Evolutionary conservation across 1,139 yeast species (phyloP).

Genomic region (Suhomyces chickasaworum): DNA sequence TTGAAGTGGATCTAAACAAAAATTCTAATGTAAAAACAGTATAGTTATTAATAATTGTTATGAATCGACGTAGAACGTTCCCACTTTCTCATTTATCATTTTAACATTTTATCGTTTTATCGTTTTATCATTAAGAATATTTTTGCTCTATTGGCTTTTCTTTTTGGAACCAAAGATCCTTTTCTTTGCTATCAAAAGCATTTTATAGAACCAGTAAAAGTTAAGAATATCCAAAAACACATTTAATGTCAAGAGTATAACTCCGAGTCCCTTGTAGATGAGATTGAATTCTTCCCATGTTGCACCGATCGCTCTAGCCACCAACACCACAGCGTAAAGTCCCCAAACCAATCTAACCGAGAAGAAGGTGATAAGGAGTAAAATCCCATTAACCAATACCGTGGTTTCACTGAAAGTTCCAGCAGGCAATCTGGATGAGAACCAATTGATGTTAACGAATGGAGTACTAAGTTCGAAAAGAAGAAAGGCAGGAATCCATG

Average conservation of each 20-base stretch:
- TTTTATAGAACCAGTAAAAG: constrained; percentile 77
- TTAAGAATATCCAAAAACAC: constrained; percentile 67
- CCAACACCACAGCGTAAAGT: constrained; percentile 61
- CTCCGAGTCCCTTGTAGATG: constrained; percentile 31
- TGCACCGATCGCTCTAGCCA: constrained; percentile 55
- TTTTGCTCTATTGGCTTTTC: constrained; percentile 5
- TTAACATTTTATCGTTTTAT: too few relatives aligned
- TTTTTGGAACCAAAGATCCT: constrained; percentile 21
- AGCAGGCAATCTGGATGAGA: constrained; percentile 71
- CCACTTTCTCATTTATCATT: too few relatives aligned
- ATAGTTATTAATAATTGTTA: neutral
- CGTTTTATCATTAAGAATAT: too few relatives aligned
- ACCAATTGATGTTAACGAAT: constrained; percentile 90
- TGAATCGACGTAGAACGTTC: too few relatives aligned
- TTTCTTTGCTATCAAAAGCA: constrained; percentile 72
- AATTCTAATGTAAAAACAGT: too few relatives aligned
- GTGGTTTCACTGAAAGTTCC: constrained; percentile 53
- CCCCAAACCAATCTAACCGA: constrained; percentile 85
- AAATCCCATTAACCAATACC: constrained; percentile 67
- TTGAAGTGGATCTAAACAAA: neutral
- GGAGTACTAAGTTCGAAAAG: constrained; percentile 92
- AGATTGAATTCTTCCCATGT: constrained; percentile 33
- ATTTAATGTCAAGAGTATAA: constrained; percentile 61
- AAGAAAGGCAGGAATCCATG: constrained; percentile 83
- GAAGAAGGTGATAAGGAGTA: constrained; percentile 72